Base-by-base conservation (phyloP, 768 basidiomycete genomes). In the Clitopilus hobsonii region DNA sequence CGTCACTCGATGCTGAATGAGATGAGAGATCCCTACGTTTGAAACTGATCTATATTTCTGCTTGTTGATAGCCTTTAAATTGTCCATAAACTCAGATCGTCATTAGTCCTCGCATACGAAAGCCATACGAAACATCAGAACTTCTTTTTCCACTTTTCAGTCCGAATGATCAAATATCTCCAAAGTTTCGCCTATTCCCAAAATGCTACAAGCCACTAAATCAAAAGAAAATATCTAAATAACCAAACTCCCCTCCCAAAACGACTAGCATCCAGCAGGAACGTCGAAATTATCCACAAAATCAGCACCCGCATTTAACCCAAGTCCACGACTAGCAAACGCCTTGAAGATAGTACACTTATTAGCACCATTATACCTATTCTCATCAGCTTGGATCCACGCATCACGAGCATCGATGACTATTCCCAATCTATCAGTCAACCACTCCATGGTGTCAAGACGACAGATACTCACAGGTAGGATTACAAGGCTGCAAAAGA, bases 311-410 rank as follows among this genome's bases (percentile, higher is more conserved):
- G 70, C 71, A 16, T 67, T 65, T 5, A 71, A 55, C 3, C 80
- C 80, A n/a, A 82, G 70, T 4, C 81, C 81, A 38, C 74, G 72
- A 56, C 73, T 76, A 4, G 80, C 80, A 53, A 82, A 82, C 10
- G 67, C 74, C n/a, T 63, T 73, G 67, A 71, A 77, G 27, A 82
- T 58, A 5, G 65, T 64, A 58, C 80, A 81, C 47, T 61, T 74
- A 61, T 81, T 76, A 10, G 67, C 69, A 38, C 80, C 79, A 3
- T 53, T 60, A 63, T 70, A 81, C 6, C 76, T 69, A 63, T 80
- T 78, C 41, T 61, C 61, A 60, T 83, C 81, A 8, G 81, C 80
- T 60, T 80, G 76, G 48, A 82, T 72, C 75, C 74, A 77, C 3
- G 78, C 78, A 60, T 79, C 73, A 30, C 80, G 78, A 2, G 77